Percentiles rank a stretch among this genome's conserved stretches.
Evolutionary conservation across 2,329 filamentous ascomycete genomes (phyloP).

Genomic region (Bisporella sp.): DNA sequence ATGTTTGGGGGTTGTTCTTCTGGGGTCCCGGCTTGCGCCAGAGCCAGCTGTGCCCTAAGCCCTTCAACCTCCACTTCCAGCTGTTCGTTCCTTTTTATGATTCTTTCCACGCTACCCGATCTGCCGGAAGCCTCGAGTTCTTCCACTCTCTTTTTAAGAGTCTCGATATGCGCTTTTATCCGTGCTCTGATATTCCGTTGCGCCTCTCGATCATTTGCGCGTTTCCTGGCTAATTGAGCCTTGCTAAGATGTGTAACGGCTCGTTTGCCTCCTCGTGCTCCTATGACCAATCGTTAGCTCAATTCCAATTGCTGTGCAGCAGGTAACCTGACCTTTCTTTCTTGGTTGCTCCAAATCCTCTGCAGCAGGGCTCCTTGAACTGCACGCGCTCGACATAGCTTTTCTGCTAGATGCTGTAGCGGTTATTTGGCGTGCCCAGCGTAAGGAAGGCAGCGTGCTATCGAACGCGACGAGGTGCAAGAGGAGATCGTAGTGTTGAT

Average conservation of each 20-base stretch:
- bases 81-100: constrained; percentile 24
- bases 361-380: constrained; percentile 8
- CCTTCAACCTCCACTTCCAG: constrained; percentile 22
- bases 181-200: constrained; percentile 82
- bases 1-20: constrained; percentile 10
- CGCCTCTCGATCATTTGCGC: constrained; percentile 85
- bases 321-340: constrained; percentile 8
- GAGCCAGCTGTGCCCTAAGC: constrained; percentile 18
- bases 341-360: constrained; percentile 8
- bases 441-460: no score
- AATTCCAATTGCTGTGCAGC: neutral
- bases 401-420: neutral
- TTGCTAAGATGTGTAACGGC: constrained; percentile 84
- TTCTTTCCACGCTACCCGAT: constrained; percentile 36
- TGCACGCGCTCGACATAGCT: constrained; percentile 8
- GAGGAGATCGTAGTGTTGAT: no score
- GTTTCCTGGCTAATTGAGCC: constrained; percentile 81
- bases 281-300: constrained; percentile 4
- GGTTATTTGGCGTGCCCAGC: neutral
- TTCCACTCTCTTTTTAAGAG: constrained; percentile 23
- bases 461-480: no score
- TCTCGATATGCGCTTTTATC: constrained; percentile 72
- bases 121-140: constrained; percentile 20
- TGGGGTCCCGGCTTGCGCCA: neutral
- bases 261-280: constrained; percentile 46